These are phyloP conservation scores for Melanogaster broomeanus DNA, from an alignment of 768 basidiomycete species.

Conservation along the genomic window DNA sequence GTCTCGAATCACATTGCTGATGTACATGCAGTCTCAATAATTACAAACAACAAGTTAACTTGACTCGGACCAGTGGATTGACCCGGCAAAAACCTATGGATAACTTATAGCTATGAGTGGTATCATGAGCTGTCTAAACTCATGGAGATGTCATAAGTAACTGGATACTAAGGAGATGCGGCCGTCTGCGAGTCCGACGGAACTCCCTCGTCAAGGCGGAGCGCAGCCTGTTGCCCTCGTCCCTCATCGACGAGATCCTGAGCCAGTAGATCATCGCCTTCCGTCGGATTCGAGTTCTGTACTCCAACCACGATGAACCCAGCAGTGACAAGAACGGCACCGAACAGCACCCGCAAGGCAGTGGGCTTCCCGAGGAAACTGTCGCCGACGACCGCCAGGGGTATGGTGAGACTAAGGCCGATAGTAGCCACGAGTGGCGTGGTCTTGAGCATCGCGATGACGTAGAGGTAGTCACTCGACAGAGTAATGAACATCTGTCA, in stretches of 20 bases:
- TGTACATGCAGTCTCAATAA: too few species aligned
- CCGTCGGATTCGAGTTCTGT: conserved; percentile 48
- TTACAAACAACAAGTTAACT: too few species aligned
- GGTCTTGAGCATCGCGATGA: conserved; percentile 94
- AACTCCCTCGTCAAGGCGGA: conserved; percentile 7
- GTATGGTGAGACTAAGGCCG: conserved; percentile 92
- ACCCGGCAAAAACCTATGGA: too few species aligned
- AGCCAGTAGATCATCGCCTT: conserved; percentile 12
- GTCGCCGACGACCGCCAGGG: conserved; percentile 86
- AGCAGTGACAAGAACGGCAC: conserved; percentile 73
- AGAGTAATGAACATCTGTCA: conserved; percentile 80
- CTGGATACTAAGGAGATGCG: conserved; percentile 1
- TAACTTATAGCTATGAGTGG: too few species aligned
- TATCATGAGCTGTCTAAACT: not conserved
- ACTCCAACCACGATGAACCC: conserved; percentile 78
- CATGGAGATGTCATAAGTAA: not conserved
- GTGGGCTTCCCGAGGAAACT: conserved; percentile 60
- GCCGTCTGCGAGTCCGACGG: conserved; percentile 7
- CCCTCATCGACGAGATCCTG: conserved; percentile 4
- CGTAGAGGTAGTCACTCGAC: conserved; percentile 83
- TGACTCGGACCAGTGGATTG: too few species aligned
- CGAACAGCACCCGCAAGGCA: conserved; percentile 61
- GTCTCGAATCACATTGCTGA: too few species aligned
- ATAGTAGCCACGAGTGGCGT: conserved; percentile 92
- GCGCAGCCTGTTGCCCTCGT: conserved; percentile 1